These are phyloP conservation scores for Entelexis paramagnoliae DNA, from an alignment of 1,139 yeast species.

Conservation along the genomic window DNA sequence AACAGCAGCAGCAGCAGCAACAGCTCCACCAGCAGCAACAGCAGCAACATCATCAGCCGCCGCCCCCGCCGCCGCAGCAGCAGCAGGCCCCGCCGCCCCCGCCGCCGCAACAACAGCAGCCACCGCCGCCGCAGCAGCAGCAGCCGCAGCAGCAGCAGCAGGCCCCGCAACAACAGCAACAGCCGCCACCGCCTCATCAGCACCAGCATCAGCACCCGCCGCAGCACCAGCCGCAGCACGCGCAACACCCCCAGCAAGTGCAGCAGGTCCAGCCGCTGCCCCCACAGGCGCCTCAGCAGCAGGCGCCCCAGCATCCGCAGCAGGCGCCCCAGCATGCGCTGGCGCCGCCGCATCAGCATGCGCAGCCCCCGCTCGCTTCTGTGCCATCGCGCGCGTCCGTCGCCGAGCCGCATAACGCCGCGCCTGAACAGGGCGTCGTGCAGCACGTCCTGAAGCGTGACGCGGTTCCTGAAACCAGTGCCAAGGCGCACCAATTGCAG, in stretches of 20 bases:
- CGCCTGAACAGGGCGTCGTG: neutral
- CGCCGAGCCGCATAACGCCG: neutral
- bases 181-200: neutral
- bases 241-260: no score
- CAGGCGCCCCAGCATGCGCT: neutral
- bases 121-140: neutral
- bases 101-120: neutral
- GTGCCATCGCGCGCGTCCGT: neutral
- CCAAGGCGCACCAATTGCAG: conserved; percentile 14
- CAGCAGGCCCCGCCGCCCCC: neutral
- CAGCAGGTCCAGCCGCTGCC: no score
- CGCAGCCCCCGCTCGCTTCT: neutral
- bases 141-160: no score
- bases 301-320: neutral
- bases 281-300: neutral
- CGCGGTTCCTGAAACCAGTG: neutral
- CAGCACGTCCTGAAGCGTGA: neutral
- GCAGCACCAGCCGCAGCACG: neutral
- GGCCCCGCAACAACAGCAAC: neutral
- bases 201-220: neutral
- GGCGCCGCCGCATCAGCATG: neutral
- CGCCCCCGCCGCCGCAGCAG: neutral
- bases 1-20: no score
- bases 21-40: neutral
- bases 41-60: neutral